These are phyloP conservation scores for Phytophthora colocasiae DNA, from an alignment of 352 stramenopile genomes.

Conservation along the genomic window DNA sequence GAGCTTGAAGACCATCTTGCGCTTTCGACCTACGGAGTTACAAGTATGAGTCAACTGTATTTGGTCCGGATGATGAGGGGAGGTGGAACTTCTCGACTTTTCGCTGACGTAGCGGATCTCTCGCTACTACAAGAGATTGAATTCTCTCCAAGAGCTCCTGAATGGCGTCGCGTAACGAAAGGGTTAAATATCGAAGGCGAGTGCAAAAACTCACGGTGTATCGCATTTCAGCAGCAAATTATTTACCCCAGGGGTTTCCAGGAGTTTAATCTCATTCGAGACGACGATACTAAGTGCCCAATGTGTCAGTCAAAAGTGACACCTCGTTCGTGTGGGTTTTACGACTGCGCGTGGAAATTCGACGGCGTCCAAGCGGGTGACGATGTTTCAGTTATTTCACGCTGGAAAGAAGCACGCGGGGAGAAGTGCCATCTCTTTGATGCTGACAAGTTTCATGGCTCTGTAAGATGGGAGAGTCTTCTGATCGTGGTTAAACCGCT, in stretches of 20 bases:
- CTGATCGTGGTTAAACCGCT: constrained; percentile 16
- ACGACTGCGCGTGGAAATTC: constrained; percentile 45
- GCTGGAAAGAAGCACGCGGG: constrained; percentile 27
- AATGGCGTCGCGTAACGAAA: constrained; percentile 20
- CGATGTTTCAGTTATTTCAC: constrained; percentile 16
- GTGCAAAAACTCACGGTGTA: constrained; percentile 22
- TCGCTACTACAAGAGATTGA: constrained; percentile 3
- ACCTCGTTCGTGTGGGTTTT: constrained; percentile 41
- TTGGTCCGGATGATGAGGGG: constrained; percentile 6
- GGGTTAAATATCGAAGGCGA: constrained; percentile 44
- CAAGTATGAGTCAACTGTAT: not conserved
- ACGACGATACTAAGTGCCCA: constrained; percentile 16
- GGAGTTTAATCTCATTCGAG: constrained; percentile 32
- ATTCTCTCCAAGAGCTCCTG: not conserved
- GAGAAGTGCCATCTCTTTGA: constrained; percentile 33
- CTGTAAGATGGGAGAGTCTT: constrained; percentile 20
- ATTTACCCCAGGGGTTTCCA: constrained; percentile 21
- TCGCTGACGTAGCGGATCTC: constrained; percentile 10
- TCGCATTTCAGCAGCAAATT: constrained; percentile 26
- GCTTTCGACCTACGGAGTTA: constrained; percentile 19
- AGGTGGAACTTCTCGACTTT: not conserved
- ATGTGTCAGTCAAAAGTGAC: constrained; percentile 23
- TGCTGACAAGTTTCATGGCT: constrained; percentile 4
- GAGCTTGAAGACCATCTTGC: constrained; percentile 7
- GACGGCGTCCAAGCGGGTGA: constrained; percentile 25